Percentiles rank a stretch among this genome's conserved stretches.
These are phyloP conservation scores for Xylaria sp. DNA, from an alignment of 2,329 filamentous ascomycete species.

Conservation along the genomic window DNA sequence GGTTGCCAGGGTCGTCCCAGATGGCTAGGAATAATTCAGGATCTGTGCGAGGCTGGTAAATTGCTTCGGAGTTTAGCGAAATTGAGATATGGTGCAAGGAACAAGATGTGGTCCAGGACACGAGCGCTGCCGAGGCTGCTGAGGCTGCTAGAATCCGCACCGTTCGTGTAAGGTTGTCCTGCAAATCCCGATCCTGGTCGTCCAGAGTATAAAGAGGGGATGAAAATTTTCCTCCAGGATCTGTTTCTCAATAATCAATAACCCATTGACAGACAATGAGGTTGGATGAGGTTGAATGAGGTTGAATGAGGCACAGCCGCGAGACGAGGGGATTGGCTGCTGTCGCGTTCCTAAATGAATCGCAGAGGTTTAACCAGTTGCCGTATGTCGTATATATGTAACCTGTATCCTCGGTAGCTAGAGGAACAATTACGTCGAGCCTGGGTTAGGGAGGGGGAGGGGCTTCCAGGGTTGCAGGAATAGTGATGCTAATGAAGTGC, in stretches of 20 bases:
- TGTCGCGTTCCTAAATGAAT: constrained; percentile 6
- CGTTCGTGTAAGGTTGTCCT: constrained; percentile 30
- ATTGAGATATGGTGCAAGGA: constrained; percentile 36
- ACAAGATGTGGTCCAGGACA: constrained; percentile 16
- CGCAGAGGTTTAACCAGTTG: constrained; percentile 6
- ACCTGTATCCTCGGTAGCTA: background rate
- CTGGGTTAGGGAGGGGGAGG: constrained; percentile 4
- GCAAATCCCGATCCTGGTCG: constrained; percentile 20
- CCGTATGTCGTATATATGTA: too few species aligned
- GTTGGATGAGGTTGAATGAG: background rate
- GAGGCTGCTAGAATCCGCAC: constrained; percentile 34
- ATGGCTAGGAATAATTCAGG: constrained; percentile 24
- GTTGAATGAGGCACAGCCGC: background rate
- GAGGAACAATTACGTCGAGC: background rate
- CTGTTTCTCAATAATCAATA: background rate
- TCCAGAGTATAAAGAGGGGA: constrained; percentile 36
- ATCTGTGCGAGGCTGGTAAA: constrained; percentile 30
- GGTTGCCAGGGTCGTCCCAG: constrained; percentile 27
- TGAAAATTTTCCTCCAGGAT: constrained; percentile 37
- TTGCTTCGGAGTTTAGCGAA: constrained; percentile 40
- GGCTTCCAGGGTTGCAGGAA: constrained; percentile 11
- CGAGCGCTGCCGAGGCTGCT: constrained; percentile 28
- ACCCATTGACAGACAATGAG: background rate
- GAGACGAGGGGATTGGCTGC: background rate
- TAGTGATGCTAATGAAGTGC: constrained; percentile 10